Conservation (phyloP, 495 filamentous ascomycete genomes). For the Xylaria palmicola region DNA sequence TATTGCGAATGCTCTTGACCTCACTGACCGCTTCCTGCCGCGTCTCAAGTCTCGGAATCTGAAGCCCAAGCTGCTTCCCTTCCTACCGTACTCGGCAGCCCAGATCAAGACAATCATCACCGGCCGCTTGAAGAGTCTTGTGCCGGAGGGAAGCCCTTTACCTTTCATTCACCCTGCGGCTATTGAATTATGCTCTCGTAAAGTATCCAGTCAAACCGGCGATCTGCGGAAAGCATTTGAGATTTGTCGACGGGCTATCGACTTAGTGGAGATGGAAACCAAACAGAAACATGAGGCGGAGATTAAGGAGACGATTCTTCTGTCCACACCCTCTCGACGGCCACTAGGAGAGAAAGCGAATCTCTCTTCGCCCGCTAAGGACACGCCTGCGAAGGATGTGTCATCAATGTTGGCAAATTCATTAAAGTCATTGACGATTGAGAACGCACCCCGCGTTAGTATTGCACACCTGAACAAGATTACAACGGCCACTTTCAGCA, state of each 20-base stretch:
- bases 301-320: conserved; percentile 49
- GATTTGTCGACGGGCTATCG: conserved; percentile 84
- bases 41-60: conserved; percentile 89
- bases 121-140: conserved; percentile 72
- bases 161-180: conserved; percentile 93
- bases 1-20: conserved; percentile 93
- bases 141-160: conserved; percentile 60
- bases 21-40: conserved; percentile 93
- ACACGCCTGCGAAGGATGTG: conserved; percentile 29
- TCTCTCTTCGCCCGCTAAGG: conserved; percentile 51
- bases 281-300: conserved; percentile 59
- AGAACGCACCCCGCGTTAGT: conserved; percentile 84
- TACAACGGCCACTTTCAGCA: conserved; percentile 80
- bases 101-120: conserved; percentile 87
- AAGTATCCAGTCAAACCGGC: conserved; percentile 88
- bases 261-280: conserved; percentile 84
- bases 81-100: conserved; percentile 86
- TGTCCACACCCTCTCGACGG: conserved; percentile 43
- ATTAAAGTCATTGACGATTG: conserved; percentile 57
- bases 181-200: conserved; percentile 89
- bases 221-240: conserved; percentile 96
- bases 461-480: conserved; percentile 90
- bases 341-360: conserved; percentile 47
- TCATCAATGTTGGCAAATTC: conserved; percentile 41
- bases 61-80: conserved; percentile 85